These are phyloP conservation scores for Asterophora parasitica DNA, from an alignment of 768 basidiomycete genomes.

Conservation along the genomic window DNA sequence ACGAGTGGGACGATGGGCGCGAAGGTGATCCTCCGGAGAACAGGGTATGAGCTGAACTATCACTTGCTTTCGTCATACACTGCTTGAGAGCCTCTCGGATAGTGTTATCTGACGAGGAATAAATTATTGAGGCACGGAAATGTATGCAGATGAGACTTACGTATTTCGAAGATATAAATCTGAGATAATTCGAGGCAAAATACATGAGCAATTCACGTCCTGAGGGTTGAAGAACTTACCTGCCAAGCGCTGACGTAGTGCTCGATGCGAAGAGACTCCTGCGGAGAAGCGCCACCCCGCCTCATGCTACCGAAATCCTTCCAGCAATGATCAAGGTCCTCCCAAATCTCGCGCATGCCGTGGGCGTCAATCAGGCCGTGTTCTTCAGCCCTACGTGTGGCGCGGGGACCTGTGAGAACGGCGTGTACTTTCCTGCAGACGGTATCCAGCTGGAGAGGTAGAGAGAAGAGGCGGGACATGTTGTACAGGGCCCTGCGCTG, in stretches of 20 bases:
- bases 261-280: constrained; percentile 38
- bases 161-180: constrained; percentile 90
- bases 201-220: constrained; percentile 9
- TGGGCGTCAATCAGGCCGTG: constrained; percentile 56
- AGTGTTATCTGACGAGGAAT: constrained; percentile 57
- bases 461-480: constrained; percentile 55
- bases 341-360: constrained; percentile 78
- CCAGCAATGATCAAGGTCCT: constrained; percentile 77
- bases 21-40: constrained; percentile 43
- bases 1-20: constrained; percentile 42
- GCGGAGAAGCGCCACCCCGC: constrained; percentile 25
- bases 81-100: constrained; percentile 81
- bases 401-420: constrained; percentile 74
- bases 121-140: not conserved
- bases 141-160: constrained; percentile 41
- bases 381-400: constrained; percentile 50
- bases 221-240: constrained; percentile 37
- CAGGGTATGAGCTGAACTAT: constrained; percentile 20
- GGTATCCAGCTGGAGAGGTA: constrained; percentile 69
- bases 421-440: constrained; percentile 77
- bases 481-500: constrained; percentile 38
- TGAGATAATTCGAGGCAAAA: constrained; percentile 24
- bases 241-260: constrained; percentile 85
- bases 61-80: constrained; percentile 28
- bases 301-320: constrained; percentile 72